Conservation (phyloP, 2,329 filamentous ascomycete species). For the Pseudogymnoascus verrucosus region DNA sequence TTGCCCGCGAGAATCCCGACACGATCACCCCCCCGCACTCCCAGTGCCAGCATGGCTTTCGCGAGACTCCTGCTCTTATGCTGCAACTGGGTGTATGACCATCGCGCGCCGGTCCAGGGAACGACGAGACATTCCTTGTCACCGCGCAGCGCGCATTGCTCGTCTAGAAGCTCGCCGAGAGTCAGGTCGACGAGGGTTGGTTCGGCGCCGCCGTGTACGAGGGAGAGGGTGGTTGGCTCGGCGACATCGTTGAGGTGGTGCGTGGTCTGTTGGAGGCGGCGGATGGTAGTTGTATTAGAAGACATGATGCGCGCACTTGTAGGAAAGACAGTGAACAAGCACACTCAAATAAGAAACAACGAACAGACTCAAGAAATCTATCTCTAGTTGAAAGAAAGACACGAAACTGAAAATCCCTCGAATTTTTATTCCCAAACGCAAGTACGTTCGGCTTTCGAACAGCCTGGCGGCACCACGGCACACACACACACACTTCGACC, state of each 20-base stretch:
- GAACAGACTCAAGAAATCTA: not conserved
- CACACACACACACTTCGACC: not conserved
- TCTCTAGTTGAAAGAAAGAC: not conserved
- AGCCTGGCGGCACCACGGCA: not conserved
- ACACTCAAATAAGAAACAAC: not conserved
- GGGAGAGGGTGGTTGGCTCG: slow-evolving; percentile 26
- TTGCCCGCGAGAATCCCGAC: slow-evolving; percentile 21
- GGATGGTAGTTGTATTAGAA: not conserved
- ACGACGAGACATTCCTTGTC: slow-evolving; percentile 61
- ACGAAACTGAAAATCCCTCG: not conserved
- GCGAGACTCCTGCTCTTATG: slow-evolving; percentile 54
- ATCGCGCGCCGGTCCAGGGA: slow-evolving; percentile 67
- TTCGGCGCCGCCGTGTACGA: slow-evolving; percentile 61
- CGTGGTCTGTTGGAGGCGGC: slow-evolving; percentile 11
- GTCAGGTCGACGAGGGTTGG: slow-evolving; percentile 65
- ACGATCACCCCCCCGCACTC: slow-evolving; percentile 43
- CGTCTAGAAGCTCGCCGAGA: slow-evolving; percentile 62
- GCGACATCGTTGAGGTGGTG: not conserved
- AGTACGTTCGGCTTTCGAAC: not conserved
- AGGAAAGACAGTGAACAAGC: not conserved
- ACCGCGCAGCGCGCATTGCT: slow-evolving; percentile 60
- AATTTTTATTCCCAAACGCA: not conserved
- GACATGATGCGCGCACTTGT: not conserved
- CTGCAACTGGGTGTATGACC: slow-evolving; percentile 61
- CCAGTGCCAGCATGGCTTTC: slow-evolving; percentile 58